phyloP scores from a whole-genome alignment of 352 stramenopile genomes.

The Elongisporangium undulatum region DNA sequence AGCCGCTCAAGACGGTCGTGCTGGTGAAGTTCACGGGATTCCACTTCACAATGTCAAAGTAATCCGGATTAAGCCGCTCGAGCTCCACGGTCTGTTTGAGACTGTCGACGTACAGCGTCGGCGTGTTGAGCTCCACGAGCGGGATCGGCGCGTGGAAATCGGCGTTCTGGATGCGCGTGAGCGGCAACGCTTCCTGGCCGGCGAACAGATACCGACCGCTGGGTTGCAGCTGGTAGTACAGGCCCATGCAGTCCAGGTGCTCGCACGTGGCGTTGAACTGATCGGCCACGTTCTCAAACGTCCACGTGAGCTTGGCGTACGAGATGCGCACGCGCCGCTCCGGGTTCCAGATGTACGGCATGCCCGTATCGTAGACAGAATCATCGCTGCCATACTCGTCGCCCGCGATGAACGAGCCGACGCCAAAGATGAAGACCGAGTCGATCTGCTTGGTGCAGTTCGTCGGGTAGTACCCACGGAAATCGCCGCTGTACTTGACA shows the following conservation, averaged over 20 bases:
- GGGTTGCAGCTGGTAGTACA: constrained; percentile 37
- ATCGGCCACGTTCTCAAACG: constrained; percentile 16
- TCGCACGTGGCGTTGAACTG: constrained; percentile 34
- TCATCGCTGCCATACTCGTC: constrained; percentile 22
- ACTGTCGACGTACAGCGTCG: constrained; percentile 10
- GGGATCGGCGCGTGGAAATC: constrained; percentile 35
- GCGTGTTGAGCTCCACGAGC: constrained; percentile 37
- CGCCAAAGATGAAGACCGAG: constrained; percentile 28
- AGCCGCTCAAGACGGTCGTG: constrained; percentile 5
- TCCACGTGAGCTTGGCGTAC: constrained; percentile 35
- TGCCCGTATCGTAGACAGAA: constrained; percentile 6
- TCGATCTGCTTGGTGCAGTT: constrained; percentile 20
- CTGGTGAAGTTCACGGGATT: constrained; percentile 11
- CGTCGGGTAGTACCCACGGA: constrained; percentile 27
- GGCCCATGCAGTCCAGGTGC: constrained; percentile 20
- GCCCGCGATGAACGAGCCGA: constrained; percentile 40
- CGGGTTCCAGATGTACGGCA: constrained; percentile 27
- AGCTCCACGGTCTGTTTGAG: constrained; percentile 9
- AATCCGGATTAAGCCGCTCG: constrained; percentile 18
- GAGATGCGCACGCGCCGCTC: constrained; percentile 36
- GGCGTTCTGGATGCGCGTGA: constrained; percentile 11
- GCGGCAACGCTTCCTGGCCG: constrained; percentile 23
- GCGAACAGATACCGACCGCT: constrained; percentile 41
- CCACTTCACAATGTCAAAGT: constrained; percentile 20
- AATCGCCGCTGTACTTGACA: constrained; percentile 38